A percentile compares a stretch with the other conserved stretches of the same genome.
phyloP scores from a whole-genome alignment of 805 yeast species.

The Myxozyma mucilagina region DNA sequence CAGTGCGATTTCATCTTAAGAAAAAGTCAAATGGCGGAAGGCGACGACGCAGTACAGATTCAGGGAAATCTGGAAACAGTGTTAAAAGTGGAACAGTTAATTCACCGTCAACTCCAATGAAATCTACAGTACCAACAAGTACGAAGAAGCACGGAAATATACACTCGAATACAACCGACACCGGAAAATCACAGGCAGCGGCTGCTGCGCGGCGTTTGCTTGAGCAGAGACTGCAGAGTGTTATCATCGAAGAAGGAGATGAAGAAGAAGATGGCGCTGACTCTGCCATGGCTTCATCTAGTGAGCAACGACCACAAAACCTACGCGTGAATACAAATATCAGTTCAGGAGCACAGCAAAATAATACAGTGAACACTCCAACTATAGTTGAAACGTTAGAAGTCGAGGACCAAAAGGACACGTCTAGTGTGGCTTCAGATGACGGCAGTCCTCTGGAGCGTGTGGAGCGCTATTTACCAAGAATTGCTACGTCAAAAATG shows the following conservation, averaged over 20 bases:
- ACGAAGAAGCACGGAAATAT: neutral
- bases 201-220: neutral
- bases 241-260: constrained; percentile 13
- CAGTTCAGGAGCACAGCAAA: too few species aligned
- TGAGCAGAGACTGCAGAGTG: constrained; percentile 4
- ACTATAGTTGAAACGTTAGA: constrained; percentile 1
- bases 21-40: neutral
- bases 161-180: neutral
- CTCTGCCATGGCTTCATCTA: neutral
- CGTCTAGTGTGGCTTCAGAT: neutral
- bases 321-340: neutral
- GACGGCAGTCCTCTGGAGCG: constrained; percentile 10
- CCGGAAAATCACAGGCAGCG: neutral
- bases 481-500: constrained; percentile 10
- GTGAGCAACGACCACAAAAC: neutral
- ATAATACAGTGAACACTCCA: neutral
- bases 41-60: constrained; percentile 1
- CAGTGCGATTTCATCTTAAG: constrained; percentile 14
- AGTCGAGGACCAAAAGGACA: neutral
- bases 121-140: neutral
- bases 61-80: constrained; percentile 1
- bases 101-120: neutral
- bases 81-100: neutral
- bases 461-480: constrained; percentile 16
- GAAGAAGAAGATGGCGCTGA: neutral